Percentiles rank a stretch among this genome's conserved stretches.
These are phyloP conservation scores for Colletotrichum sp. DNA, from an alignment of 2,329 filamentous ascomycete species.

Conservation along the genomic window DNA sequence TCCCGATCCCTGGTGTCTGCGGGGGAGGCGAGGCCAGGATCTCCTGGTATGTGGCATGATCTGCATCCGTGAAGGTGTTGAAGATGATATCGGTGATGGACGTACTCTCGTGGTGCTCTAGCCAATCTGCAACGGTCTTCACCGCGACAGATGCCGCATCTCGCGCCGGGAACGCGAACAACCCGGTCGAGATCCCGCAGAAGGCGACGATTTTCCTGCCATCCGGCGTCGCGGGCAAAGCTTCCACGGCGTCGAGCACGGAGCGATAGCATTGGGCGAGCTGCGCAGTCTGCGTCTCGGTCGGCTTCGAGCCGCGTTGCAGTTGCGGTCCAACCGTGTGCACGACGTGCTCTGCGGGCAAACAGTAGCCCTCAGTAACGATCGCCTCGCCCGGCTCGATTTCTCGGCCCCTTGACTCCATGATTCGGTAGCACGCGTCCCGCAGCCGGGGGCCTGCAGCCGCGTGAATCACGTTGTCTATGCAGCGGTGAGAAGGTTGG, in stretches of 20 bases:
- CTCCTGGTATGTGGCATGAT: slow-evolving; percentile 22
- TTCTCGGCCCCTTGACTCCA: slow-evolving; percentile 25
- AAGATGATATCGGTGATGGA: slow-evolving; percentile 35
- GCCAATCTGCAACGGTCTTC: slow-evolving; percentile 26
- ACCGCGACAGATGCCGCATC: slow-evolving; percentile 33
- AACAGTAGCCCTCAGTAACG: slow-evolving; percentile 30
- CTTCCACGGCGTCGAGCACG: slow-evolving; percentile 32
- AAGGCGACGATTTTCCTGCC: slow-evolving; percentile 32
- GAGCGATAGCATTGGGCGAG: slow-evolving; percentile 33
- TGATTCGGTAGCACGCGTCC: slow-evolving; percentile 31
- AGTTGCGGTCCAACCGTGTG: slow-evolving; percentile 40
- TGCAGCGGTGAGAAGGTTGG: slow-evolving; percentile 35
- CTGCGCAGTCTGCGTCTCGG: slow-evolving; percentile 20
- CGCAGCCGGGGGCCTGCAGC: slow-evolving; percentile 34
- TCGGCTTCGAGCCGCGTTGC: slow-evolving; percentile 24
- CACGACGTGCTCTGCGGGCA: slow-evolving; percentile 32
- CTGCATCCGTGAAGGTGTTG: slow-evolving; percentile 33
- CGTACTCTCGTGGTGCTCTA: slow-evolving; percentile 26
- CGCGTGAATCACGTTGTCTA: slow-evolving; percentile 39
- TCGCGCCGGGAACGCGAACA: slow-evolving; percentile 36
- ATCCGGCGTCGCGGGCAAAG: slow-evolving; percentile 25
- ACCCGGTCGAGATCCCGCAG: slow-evolving; percentile 38
- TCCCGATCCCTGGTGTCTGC: background rate
- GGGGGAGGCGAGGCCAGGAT: background rate
- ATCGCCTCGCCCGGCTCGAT: slow-evolving; percentile 31